A percentile compares a stretch with the other conserved stretches of the same genome.
phyloP scores from a whole-genome alignment of 257 asterid genomes.

The Vinca minor region DNA sequence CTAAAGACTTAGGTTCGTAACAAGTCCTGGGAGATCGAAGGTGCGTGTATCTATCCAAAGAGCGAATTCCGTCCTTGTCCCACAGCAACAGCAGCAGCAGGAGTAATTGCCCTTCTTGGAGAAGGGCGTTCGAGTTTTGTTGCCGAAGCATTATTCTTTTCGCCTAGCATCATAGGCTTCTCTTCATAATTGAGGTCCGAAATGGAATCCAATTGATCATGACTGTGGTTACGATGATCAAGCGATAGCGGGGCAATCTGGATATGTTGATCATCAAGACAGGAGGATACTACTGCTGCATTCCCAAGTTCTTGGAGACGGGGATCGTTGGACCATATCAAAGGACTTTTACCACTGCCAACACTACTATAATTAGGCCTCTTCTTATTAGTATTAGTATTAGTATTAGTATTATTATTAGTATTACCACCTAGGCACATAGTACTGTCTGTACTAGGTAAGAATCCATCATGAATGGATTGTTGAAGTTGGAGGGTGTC shows the following conservation, averaged over 20 bases:
- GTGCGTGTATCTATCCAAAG: slow-evolving; percentile 45
- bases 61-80: slow-evolving; percentile 56
- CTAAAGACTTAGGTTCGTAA: too few species aligned
- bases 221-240: slow-evolving; percentile 23
- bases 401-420: too few species aligned
- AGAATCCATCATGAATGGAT: too few species aligned
- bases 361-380: slow-evolving; percentile 45
- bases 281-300: too few species aligned
- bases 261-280: too few species aligned
- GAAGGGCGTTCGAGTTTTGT: slow-evolving; percentile 41
- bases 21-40: too few species aligned
- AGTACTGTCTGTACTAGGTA: slow-evolving; percentile 26
- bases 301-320: slow-evolving; percentile 60
- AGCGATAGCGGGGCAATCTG: too few species aligned
- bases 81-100: slow-evolving; percentile 23
- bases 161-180: too few species aligned
- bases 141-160: slow-evolving; percentile 6
- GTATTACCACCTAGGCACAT: too few species aligned
- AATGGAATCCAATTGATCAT: slow-evolving; percentile 38
- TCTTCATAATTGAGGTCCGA: slow-evolving; percentile 48
- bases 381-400: too few species aligned
- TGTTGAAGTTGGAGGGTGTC: too few species aligned
- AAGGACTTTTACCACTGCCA: slow-evolving; percentile 43
- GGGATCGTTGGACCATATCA: slow-evolving; percentile 63
- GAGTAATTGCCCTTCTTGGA: slow-evolving; percentile 48